These are phyloP conservation scores for Beauveria sp. DNA, from an alignment of 2,329 filamentous ascomycete genomes.

Conservation along the genomic window DNA sequence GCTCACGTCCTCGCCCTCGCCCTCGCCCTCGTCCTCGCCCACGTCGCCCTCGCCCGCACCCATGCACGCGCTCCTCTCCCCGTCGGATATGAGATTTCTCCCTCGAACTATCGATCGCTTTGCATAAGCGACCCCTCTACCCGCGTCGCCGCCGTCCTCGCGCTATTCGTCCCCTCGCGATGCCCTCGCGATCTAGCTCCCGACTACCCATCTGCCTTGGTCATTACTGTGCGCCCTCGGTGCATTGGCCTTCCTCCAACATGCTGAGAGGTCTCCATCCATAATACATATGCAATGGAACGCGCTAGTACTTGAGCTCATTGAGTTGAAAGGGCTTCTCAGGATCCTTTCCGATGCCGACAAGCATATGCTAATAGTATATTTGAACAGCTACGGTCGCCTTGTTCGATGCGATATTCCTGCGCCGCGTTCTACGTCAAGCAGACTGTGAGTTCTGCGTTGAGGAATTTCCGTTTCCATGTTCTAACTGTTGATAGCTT, in stretches of 20 bases:
- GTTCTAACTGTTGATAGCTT: slow-evolving; percentile 48
- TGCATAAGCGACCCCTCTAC: slow-evolving; percentile 28
- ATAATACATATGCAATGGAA: slow-evolving; percentile 3
- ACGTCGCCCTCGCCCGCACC: slow-evolving; percentile 41
- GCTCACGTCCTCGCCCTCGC: slow-evolving; percentile 30
- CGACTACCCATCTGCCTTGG: neutral
- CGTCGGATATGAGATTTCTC: slow-evolving; percentile 18
- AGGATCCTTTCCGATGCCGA: neutral
- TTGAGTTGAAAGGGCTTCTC: slow-evolving; percentile 5
- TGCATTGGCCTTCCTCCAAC: neutral
- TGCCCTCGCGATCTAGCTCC: neutral
- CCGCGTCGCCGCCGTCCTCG: slow-evolving; percentile 9
- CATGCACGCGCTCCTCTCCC: slow-evolving; percentile 15
- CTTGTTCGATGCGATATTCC: slow-evolving; percentile 98
- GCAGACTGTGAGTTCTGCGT: slow-evolving; percentile 74
- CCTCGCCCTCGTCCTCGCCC: slow-evolving; percentile 28
- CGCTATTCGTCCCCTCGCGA: neutral
- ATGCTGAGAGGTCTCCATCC: neutral
- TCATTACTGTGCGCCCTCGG: neutral
- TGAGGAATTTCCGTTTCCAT: neutral
- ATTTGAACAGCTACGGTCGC: slow-evolving; percentile 71
- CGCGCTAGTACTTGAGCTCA: slow-evolving; percentile 2
- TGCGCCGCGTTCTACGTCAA: slow-evolving; percentile 85
- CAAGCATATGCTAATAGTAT: slow-evolving; percentile 40
- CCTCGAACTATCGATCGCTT: slow-evolving; percentile 26